Evolutionary conservation across 345 rosid genomes (phyloP), one percentile per base, ranked within the genome.

Genomic region (Carallia brachiata): DNA sequence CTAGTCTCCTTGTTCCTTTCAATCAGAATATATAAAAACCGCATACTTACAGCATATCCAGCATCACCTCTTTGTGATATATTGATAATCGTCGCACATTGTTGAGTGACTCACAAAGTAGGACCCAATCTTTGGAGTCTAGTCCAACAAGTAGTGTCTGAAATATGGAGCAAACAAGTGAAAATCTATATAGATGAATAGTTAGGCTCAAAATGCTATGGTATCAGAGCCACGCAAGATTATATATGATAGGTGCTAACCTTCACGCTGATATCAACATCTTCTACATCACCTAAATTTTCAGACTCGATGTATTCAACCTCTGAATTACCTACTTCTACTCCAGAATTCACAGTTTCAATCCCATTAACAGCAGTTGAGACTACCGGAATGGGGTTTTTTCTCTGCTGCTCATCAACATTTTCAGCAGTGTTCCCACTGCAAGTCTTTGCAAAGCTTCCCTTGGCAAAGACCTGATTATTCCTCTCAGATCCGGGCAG

Each of bases 271-370:
- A 70, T 58, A 75, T 89, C 97, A 77, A 82, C 85, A 70, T 93
- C 92, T 54, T 89, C 87, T 44, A 93, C 79, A 77, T 88, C 86
- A 78, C 61, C 80, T 86, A 93, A 84, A 73, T 87, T 80, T 78
- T 86, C 90, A 4, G 97, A 91, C 13, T 93, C 94, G 36, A 87
- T 79, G 68, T 93, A 93, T 68, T 91, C 98, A 47, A 91, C 87
- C 85, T 93, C 98, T 19, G 81, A 61, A 66, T n/a, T 75, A 70
- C 75, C 87, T 62, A 68, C 71, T 75, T 80, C 97, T 16, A 64
- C 76, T 34, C 62, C 87, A 56, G 84, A 69, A 63, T 85, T 86
- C 73, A 62, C 80, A 8, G 75, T 39, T 71, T 76, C 88, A 75
- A 61, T 77, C 63, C 82, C 87, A 65, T 80, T 89, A 53, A 65